Evolutionary conservation across 176 grass and related monocot genomes (phyloP).

Genomic region (Oryza coarctata): DNA sequence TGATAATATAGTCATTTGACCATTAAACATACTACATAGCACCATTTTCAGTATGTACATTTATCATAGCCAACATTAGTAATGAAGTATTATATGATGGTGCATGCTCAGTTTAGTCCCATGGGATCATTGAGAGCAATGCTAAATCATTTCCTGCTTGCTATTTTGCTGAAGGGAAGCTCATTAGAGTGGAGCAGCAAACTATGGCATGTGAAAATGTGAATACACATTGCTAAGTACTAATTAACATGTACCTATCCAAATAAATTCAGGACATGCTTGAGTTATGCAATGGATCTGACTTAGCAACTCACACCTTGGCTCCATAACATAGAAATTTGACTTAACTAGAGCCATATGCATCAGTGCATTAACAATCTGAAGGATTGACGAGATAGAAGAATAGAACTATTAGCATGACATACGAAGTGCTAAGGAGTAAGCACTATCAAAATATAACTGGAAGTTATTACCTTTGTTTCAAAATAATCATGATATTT

Average conservation of each 20-base stretch:
- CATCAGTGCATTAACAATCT: background rate
- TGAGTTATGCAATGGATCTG: background rate
- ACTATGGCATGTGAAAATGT: background rate
- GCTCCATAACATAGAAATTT: background rate
- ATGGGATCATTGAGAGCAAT: background rate
- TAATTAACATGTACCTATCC: conserved; percentile 10
- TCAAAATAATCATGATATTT: background rate
- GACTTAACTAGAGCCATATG: conserved; percentile 9
- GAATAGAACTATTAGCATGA: background rate
- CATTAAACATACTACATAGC: background rate
- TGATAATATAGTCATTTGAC: background rate
- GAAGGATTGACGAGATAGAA: background rate
- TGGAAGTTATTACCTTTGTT: background rate
- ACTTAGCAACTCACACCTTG: background rate
- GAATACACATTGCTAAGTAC: background rate
- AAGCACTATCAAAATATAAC: background rate
- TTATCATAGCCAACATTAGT: background rate
- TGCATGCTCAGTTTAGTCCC: conserved; percentile 7
- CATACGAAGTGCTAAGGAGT: background rate
- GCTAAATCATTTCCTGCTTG: background rate
- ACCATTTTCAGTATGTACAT: background rate
- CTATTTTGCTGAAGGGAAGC: conserved; percentile 9
- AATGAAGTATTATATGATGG: background rate
- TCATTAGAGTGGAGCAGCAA: background rate
- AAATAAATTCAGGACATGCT: background rate